Conservation (phyloP, 345 rosid species). For the Aethionema arabicum region DNA sequence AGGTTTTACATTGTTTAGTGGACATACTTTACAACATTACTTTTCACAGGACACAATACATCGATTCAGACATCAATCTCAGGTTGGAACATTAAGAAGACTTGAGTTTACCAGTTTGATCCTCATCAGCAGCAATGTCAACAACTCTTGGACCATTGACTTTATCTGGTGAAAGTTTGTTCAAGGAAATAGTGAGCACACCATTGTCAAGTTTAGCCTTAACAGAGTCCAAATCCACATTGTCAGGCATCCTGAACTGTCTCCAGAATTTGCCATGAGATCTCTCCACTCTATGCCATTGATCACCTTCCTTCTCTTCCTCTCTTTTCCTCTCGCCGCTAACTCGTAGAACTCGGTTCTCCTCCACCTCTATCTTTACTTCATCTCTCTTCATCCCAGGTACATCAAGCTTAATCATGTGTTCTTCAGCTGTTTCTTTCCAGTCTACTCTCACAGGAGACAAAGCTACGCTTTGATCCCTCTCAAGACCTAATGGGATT, state of each 20-base stretch:
- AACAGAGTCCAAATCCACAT: slow-evolving; percentile 63
- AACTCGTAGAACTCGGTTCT: slow-evolving; percentile 61
- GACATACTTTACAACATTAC: too few species aligned
- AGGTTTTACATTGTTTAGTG: slow-evolving; percentile 1
- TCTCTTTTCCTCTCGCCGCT: slow-evolving; percentile 79
- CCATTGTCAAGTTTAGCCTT: slow-evolving; percentile 72
- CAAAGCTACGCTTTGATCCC: slow-evolving; percentile 44
- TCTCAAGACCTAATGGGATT: slow-evolving; percentile 52
- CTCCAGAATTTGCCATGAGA: slow-evolving; percentile 82
- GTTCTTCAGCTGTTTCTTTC: slow-evolving; percentile 80
- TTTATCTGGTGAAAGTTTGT: slow-evolving; percentile 62
- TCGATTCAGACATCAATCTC: slow-evolving; percentile 3
- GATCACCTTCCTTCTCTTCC: slow-evolving; percentile 64
- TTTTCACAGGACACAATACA: too few species aligned
- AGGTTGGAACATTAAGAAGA: slow-evolving; percentile 20
- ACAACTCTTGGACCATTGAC: slow-evolving; percentile 61
- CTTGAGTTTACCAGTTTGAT: slow-evolving; percentile 40
- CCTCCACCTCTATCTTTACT: slow-evolving; percentile 71
- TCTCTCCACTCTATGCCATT: slow-evolving; percentile 83
- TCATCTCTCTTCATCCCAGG: slow-evolving; percentile 79
- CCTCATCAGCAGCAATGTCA: slow-evolving; percentile 46
- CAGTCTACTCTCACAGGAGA: slow-evolving; percentile 69
- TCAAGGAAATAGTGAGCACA: slow-evolving; percentile 55
- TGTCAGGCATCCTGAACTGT: slow-evolving; percentile 69
- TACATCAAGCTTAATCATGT: slow-evolving; percentile 59